phyloP scores from a whole-genome alignment of 352 stramenopile species.

The Aphanomyces astaci region DNA sequence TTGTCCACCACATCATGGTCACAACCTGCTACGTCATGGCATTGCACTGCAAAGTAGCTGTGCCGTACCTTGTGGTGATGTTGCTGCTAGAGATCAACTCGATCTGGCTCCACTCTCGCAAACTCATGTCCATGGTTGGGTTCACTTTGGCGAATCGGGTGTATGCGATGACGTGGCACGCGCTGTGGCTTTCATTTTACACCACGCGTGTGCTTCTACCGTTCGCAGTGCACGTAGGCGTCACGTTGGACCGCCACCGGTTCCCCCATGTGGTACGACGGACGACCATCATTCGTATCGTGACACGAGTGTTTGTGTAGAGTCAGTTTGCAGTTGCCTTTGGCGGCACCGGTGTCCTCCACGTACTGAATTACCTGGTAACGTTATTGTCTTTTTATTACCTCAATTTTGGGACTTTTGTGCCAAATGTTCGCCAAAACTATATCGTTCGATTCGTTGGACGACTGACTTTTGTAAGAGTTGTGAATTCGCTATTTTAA shows the following conservation, averaged over 20 bases:
- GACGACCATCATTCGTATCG: not conserved
- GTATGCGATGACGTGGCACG: constrained; percentile 11
- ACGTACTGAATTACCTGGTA: constrained; percentile 12
- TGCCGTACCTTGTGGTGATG: constrained; percentile 18
- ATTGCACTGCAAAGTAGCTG: not conserved
- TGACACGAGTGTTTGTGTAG: not conserved
- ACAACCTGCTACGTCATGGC: not conserved
- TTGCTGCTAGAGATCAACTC: constrained; percentile 20
- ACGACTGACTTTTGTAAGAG: too few species aligned
- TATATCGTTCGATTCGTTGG: too few species aligned
- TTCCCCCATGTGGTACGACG: constrained; percentile 4
- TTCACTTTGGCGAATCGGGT: not conserved
- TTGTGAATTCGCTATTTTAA: too few species aligned
- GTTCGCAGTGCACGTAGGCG: constrained; percentile 6
- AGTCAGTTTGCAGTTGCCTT: constrained; percentile 14
- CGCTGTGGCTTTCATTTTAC: constrained; percentile 14
- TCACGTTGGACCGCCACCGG: constrained; percentile 4
- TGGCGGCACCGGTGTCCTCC: not conserved
- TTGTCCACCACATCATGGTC: constrained; percentile 22
- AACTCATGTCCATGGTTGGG: constrained; percentile 16
- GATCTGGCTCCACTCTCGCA: constrained; percentile 10
- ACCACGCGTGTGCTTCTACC: constrained; percentile 1
- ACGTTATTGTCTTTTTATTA: not conserved
- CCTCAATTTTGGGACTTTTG: too few species aligned
- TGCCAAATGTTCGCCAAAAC: too few species aligned